Evolutionary conservation across 345 rosid species (phyloP).

Genomic region (Turritis glabra): DNA sequence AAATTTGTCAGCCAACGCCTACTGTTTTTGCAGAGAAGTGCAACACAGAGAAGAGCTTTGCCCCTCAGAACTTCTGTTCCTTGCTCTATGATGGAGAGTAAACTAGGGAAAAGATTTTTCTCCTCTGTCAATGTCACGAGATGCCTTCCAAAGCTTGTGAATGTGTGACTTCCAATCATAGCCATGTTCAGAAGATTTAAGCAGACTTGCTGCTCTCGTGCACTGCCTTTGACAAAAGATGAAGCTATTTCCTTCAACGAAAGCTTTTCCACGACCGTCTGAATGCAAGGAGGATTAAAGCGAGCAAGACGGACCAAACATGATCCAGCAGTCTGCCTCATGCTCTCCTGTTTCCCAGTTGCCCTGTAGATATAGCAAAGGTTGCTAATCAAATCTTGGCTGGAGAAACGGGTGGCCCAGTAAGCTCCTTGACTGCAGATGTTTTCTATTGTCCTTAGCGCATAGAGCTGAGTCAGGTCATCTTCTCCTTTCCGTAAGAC

Average conservation of each 20-base stretch:
- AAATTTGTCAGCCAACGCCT: slow-evolving; percentile 85
- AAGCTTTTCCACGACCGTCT: slow-evolving; percentile 71
- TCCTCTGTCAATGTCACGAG: slow-evolving; percentile 74
- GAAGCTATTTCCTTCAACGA: slow-evolving; percentile 80
- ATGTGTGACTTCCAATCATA: slow-evolving; percentile 75
- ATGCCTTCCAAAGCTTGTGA: slow-evolving; percentile 75
- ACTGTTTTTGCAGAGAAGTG: slow-evolving; percentile 82
- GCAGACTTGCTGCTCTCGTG: slow-evolving; percentile 93
- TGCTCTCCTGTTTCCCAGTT: slow-evolving; percentile 88
- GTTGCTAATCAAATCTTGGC: slow-evolving; percentile 86
- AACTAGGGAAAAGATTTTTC: slow-evolving; percentile 69
- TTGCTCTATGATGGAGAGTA: slow-evolving; percentile 83
- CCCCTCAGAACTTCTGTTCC: slow-evolving; percentile 86
- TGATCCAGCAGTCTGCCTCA: slow-evolving; percentile 96
- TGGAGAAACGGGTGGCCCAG: slow-evolving; percentile 87
- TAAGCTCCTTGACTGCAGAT: slow-evolving; percentile 90
- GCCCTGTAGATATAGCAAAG: slow-evolving; percentile 88
- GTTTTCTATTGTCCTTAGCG: slow-evolving; percentile 92
- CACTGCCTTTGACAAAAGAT: slow-evolving; percentile 72
- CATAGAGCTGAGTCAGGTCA: slow-evolving; percentile 90
- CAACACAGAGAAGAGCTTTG: slow-evolving; percentile 75
- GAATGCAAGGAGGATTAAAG: slow-evolving; percentile 79
- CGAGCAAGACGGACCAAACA: slow-evolving; percentile 95
- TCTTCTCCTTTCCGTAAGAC: slow-evolving; percentile 96
- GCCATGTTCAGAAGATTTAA: slow-evolving; percentile 86